Evolutionary conservation across 495 filamentous ascomycete genomes (phyloP), one percentile per base, ranked within the genome.

Genomic region (Polyplosphaeria fusca): DNA sequence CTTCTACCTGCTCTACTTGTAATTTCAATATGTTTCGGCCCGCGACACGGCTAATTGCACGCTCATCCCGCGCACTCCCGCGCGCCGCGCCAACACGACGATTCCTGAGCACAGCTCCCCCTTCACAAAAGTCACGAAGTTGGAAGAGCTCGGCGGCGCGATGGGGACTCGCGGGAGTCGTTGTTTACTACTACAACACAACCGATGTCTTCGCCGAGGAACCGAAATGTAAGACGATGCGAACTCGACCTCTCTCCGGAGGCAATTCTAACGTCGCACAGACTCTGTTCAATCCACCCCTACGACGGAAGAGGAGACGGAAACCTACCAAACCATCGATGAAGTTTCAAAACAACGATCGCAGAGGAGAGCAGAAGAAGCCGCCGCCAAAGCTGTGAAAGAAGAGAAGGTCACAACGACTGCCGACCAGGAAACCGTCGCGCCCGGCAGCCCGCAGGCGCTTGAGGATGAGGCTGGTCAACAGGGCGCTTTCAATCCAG

Each of bases 171-270:
- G 91, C 89, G n/a, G 74, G 70, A 45, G 90, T 76, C 20, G 81
- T 82, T n/a, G 69, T 95, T 27, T 98, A 96, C 76, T 95, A 84
- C 68, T 98, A 96, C 71, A 91, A 90, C 73, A 96, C 90, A 37
- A 91, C 84, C 69, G 80, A 80, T 58, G 76, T 87, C 32, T 97
- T 98, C 71, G 86, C 91, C 12, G 85, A 96, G 67, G 83, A 91
- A 72, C 82, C 86, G 27, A 73, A 79, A 49, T 80, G 92, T 95
- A 79, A 54, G 86, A 64, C 9, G 19, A 14, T 4, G 11, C 39
- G 19, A 28, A 46, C 5, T 7, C 19, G 4, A 26, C 13, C 27
- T 13, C 14, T 14, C 39, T 5, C 5, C n/a, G 20, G 14, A 54
- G 52, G 44, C 40, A 47, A 57, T 22, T 19, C 4, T 3, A 44